Evolutionary conservation across 1,139 yeast species (phyloP).

Genomic region (Yamadazyma kanchanaburiensis): DNA sequence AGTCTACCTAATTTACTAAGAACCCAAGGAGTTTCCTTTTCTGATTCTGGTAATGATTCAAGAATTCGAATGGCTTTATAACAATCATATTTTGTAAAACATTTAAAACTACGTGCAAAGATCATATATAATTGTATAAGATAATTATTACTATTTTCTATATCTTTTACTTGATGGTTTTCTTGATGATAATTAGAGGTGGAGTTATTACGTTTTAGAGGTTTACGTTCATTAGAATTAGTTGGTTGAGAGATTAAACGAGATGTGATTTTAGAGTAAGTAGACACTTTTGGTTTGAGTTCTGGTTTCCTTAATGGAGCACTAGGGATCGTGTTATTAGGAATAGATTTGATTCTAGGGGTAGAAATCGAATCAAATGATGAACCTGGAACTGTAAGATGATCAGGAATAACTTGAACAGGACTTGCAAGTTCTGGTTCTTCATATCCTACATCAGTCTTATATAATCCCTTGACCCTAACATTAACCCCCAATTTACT

Average conservation of each 20-base stretch:
- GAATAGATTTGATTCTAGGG: conserved; percentile 42
- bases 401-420: background rate
- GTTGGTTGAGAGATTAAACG: conserved; percentile 49
- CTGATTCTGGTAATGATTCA: conserved; percentile 59
- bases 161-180: conserved; percentile 21
- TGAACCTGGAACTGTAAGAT: background rate
- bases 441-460: conserved; percentile 1
- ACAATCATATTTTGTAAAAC: conserved; percentile 70
- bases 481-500: conserved; percentile 71
- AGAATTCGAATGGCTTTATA: conserved; percentile 73
- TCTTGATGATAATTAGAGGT: conserved; percentile 5
- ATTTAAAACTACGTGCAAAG: conserved; percentile 64
- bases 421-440: conserved; percentile 9
- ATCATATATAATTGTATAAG: conserved; percentile 52
- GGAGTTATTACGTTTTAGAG: conserved; percentile 30
- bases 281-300: conserved; percentile 33
- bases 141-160: conserved; percentile 41
- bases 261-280: conserved; percentile 50
- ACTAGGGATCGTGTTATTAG: conserved; percentile 42
- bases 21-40: conserved; percentile 82
- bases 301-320: conserved; percentile 51
- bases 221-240: conserved; percentile 8
- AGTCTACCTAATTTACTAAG: conserved; percentile 74
- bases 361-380: conserved; percentile 37
- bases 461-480: conserved; percentile 57